Evolutionary conservation across 768 basidiomycete species (phyloP).

Genomic region (Rhodosporidiobolus sp.): DNA sequence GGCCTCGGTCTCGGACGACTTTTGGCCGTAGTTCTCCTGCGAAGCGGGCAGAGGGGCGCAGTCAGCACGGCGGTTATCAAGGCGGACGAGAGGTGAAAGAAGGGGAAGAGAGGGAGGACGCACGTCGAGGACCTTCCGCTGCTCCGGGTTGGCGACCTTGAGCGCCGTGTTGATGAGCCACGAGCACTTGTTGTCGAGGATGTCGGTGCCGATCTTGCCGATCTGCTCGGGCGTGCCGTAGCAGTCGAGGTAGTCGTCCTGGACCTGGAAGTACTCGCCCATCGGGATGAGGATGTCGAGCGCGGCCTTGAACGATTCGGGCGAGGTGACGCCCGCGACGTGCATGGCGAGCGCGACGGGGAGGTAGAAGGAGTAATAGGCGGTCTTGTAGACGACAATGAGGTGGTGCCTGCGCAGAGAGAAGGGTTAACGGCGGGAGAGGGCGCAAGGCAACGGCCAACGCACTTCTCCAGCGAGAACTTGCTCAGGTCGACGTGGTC

Average conservation of each 20-base stretch:
- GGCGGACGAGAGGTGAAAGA: neutral
- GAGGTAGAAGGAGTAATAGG: constrained; percentile 97
- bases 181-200: constrained; percentile 96
- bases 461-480: constrained; percentile 80
- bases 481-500: constrained; percentile 77
- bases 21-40: constrained; percentile 67
- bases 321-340: constrained; percentile 55
- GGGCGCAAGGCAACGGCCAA: constrained; percentile 5
- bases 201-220: constrained; percentile 97
- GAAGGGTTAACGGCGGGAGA: neutral
- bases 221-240: constrained; percentile 83
- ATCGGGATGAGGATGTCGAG: constrained; percentile 79
- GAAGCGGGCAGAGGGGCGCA: constrained; percentile 51
- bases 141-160: constrained; percentile 50
- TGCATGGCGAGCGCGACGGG: constrained; percentile 93
- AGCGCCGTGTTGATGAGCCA: constrained; percentile 93
- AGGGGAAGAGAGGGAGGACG: constrained; percentile 16
- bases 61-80: neutral
- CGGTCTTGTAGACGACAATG: constrained; percentile 96
- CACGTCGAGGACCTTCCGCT: constrained; percentile 54
- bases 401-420: constrained; percentile 65
- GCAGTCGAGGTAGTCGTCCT: constrained; percentile 96
- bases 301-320: constrained; percentile 68
- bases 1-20: constrained; percentile 59
- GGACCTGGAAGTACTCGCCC: constrained; percentile 97